Base-by-base conservation (phyloP, 768 basidiomycete genomes). In the Tulasnella sp. region DNA sequence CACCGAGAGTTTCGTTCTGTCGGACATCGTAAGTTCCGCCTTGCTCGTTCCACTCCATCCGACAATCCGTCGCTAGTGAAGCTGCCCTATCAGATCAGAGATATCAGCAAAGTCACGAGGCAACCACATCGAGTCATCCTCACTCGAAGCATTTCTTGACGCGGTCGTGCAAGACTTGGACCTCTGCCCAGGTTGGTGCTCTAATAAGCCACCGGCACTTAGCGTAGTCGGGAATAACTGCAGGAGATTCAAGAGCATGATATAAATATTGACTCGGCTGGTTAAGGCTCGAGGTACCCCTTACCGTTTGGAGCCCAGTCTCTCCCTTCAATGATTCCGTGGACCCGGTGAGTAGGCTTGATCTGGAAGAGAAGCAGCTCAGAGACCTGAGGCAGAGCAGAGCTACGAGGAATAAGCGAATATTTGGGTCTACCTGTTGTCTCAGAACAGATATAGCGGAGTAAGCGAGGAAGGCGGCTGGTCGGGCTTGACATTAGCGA, bases 381-480 rank as follows among this genome's bases (percentile, higher is more conserved):
- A 29, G 52, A 59, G 22, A 9, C 3, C 22, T 1, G 1, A 29
- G 26, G 32, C 7, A 2, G n/a, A 59, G 62, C 35, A 17, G 44
- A 47, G 22, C 32, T 4, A 5, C 1, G 12, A 17, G 72, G 37
- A n/a, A 16, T n/a, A n/a, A 34, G 8, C 19, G 9, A 6, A 7
- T 3, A 47, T 67, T 12, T 42, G 7, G 14, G 7, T 17, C 39
- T 63, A 94, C 87, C 81, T 95, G 94, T 79, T 96, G 94, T 14
- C 94, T 86, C 65, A 96, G 83, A 32, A 88, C 87, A 3, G 92
- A 89, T 47, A 96, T 84, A 63, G 86, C 84, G 8, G 88, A 87
- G 78, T 95, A 95, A 0, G 92, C 90, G 9, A 92, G 80, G 78
- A 94, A 90, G 0, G 93, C 93, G 0, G 94, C 71, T 70, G 8